Base-by-base conservation (phyloP, 1,139 yeast species). In the Pneumocystis jirovecii region DNA sequence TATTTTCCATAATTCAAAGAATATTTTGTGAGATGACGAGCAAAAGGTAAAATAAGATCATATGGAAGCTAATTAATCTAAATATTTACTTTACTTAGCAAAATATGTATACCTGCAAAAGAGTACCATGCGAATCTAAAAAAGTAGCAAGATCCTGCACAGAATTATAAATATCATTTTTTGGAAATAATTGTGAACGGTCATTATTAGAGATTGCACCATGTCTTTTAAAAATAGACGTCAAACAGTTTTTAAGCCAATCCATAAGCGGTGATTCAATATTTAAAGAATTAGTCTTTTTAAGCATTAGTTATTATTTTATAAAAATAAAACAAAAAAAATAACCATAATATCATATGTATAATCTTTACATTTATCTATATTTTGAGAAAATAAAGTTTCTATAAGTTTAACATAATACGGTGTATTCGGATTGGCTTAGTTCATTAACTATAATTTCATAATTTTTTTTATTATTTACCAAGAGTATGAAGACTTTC, bases 301-400 rank as follows among this genome's bases (percentile, higher is more conserved):
- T 29, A 40, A 6, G 6, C 34, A n/a, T 61, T 25, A 39, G 15
- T 50, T 35, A 73, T 72, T 60, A 17, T 68, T 64, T 7, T 74
- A 44, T 8, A 21, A 63, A 61, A 34, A 25, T 44, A 42, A 45
- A 50, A 35, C 25, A 44, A 3, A 31, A 31, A 31, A 31, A 31
- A 31, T 5, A 3, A 5, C 3, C 34, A 31, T 31, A 64, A 64
- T 29, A 61, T 61, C 57, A 57, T 61, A 31, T 34, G 56, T 34
- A 56, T 42, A 61, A 34, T 63, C 61, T 35, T 29, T 56, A 61
- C 91, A 78, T 19, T 89, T 81, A 73, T 89, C 96, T 70, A 89
- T 85, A 0, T 96, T 90, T 90, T 89, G 95, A 37, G 86, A 80
- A 73, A 93, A 93, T 60, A 93, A 76, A 0, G 95, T 86, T 68